These are phyloP conservation scores for Fusarium sp. DNA, from an alignment of 2,329 filamentous ascomycete genomes.

Conservation along the genomic window DNA sequence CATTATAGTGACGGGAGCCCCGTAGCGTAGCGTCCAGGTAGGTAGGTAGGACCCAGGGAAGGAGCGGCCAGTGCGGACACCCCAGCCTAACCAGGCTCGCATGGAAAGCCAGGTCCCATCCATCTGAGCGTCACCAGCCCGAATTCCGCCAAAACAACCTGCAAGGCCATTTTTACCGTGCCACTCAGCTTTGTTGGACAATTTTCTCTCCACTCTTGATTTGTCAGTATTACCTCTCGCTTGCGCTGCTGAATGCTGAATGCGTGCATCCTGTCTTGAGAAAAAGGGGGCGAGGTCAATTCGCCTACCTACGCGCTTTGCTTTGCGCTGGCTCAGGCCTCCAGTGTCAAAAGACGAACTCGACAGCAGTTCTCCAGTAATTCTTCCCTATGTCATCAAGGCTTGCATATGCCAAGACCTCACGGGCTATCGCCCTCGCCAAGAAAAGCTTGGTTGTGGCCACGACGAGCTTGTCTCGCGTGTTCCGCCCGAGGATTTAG, in stretches of 20 bases:
- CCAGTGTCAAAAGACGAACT: background rate
- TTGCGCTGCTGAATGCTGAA: background rate
- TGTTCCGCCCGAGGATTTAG: conserved; percentile 24
- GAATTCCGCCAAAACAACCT: background rate
- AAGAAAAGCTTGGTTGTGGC: conserved; percentile 45
- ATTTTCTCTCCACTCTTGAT: conserved; percentile 1
- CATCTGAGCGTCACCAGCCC: background rate
- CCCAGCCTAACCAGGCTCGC: background rate
- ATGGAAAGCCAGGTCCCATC: background rate
- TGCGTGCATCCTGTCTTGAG: background rate
- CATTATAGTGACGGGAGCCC: conserved; percentile 5
- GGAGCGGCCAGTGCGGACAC: background rate
- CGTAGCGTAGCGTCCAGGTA: background rate
- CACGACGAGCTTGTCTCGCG: conserved; percentile 39
- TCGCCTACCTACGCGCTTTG: background rate
- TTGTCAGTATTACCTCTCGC: background rate
- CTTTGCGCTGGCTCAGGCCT: conserved; percentile 6
- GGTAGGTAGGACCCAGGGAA: background rate
- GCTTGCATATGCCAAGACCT: conserved; percentile 41
- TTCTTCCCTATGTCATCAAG: conserved; percentile 28
- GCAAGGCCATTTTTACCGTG: background rate
- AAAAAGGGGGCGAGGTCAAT: background rate
- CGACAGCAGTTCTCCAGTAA: conserved; percentile 13
- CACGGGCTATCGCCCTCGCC: conserved; percentile 37
- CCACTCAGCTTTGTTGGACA: background rate